Evolutionary conservation across 768 basidiomycete species (phyloP).

Genomic region (Mycena floridula): DNA sequence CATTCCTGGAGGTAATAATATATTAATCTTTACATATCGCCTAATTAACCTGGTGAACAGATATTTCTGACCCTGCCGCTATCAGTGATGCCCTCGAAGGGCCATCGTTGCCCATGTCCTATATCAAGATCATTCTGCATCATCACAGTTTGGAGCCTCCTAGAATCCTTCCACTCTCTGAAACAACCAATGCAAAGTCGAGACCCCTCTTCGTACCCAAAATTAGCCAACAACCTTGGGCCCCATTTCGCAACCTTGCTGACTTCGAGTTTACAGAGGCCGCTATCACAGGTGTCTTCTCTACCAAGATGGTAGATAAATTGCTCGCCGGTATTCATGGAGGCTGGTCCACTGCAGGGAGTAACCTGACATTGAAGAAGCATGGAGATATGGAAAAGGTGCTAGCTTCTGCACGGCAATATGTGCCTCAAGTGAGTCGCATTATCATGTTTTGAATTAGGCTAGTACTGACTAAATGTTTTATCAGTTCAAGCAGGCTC

Average conservation of each 20-base stretch:
- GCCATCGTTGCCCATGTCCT: too few species aligned
- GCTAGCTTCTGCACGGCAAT: constrained; percentile 12
- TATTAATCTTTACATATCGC: too few species aligned
- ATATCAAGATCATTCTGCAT: too few species aligned
- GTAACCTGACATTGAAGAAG: constrained; percentile 14
- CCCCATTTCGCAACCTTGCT: constrained; percentile 16
- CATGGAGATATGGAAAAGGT: neutral
- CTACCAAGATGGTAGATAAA: constrained; percentile 6
- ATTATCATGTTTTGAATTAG: neutral
- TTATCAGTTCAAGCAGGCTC: constrained; percentile 13
- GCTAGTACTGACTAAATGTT: neutral
- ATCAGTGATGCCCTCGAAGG: too few species aligned
- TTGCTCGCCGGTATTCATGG: constrained; percentile 10
- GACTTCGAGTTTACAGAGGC: constrained; percentile 22
- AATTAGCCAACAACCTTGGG: too few species aligned
- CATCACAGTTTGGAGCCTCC: too few species aligned
- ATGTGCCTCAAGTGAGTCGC: constrained; percentile 13
- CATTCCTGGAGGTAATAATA: too few species aligned
- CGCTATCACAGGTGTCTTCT: constrained; percentile 11
- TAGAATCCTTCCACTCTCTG: too few species aligned
- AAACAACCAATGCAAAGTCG: too few species aligned
- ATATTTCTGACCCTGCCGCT: too few species aligned
- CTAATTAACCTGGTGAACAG: too few species aligned
- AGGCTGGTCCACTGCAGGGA: constrained; percentile 10
- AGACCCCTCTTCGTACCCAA: too few species aligned